phyloP scores from a whole-genome alignment of 2,329 filamentous ascomycete species.

The Cylindrodendrum hubeiense region DNA sequence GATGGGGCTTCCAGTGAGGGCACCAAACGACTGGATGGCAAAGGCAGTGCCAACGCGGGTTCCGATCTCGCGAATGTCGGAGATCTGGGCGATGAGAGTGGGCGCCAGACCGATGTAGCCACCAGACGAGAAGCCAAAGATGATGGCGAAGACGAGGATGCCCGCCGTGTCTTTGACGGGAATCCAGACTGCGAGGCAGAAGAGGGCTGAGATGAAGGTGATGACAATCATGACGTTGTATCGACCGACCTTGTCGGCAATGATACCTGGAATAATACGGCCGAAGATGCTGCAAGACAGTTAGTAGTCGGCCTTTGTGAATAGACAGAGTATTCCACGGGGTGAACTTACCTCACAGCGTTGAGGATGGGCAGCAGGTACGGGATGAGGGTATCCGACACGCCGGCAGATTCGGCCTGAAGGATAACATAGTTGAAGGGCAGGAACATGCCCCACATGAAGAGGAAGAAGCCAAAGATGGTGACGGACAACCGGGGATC shows the following conservation, averaged over 20 bases:
- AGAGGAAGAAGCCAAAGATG: conserved; percentile 62
- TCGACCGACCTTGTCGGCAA: conserved; percentile 59
- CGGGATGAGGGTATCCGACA: conserved; percentile 54
- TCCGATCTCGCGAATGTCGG: conserved; percentile 77
- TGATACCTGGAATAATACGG: conserved; percentile 63
- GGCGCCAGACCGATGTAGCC: conserved; percentile 74
- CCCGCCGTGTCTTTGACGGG: conserved; percentile 64
- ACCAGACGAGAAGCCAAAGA: conserved; percentile 79
- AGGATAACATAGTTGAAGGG: conserved; percentile 66
- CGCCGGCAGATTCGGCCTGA: conserved; percentile 59
- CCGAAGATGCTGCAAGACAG: conserved; percentile 57
- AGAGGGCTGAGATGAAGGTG: conserved; percentile 60
- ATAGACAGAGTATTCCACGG: no score
- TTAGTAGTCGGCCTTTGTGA: conserved; percentile 21
- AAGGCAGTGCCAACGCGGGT: conserved; percentile 75
- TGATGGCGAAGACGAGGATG: conserved; percentile 72
- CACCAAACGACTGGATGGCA: conserved; percentile 71
- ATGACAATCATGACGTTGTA: conserved; percentile 66
- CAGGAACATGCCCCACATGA: conserved; percentile 67
- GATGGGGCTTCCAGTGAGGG: conserved; percentile 76
- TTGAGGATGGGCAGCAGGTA: conserved; percentile 70
- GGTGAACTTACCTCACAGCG: conserved; percentile 56
- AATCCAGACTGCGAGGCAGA: conserved; percentile 62
- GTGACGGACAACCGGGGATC: conserved; percentile 61
- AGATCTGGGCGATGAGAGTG: conserved; percentile 77